These are phyloP conservation scores for Penicillium sclerotiorum DNA, from an alignment of 2,329 filamentous ascomycete species.

Conservation along the genomic window DNA sequence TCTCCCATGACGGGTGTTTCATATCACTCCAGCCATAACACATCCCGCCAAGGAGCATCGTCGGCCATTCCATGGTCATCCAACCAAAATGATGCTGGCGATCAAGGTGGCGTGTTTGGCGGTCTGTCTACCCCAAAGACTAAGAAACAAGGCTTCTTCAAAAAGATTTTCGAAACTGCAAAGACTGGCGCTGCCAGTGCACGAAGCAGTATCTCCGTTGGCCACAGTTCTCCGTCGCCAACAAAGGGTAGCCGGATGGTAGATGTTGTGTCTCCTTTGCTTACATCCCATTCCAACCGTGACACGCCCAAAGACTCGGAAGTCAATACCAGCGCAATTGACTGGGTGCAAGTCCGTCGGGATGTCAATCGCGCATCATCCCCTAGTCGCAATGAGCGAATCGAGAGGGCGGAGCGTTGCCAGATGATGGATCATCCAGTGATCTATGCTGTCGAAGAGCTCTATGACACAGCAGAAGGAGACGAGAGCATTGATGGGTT, in stretches of 20 bases:
- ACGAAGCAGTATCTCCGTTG: constrained; percentile 77
- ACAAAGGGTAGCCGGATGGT: constrained; percentile 50
- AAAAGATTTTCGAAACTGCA: constrained; percentile 89
- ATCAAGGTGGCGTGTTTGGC: constrained; percentile 71
- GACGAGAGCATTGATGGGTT: constrained; percentile 86
- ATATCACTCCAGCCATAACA: constrained; percentile 84
- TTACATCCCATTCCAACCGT: constrained; percentile 35
- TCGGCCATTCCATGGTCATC: constrained; percentile 65
- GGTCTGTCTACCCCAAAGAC: constrained; percentile 74
- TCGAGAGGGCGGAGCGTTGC: constrained; percentile 83
- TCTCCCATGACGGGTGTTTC: constrained; percentile 73
- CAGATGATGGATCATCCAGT: constrained; percentile 93
- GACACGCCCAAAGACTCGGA: constrained; percentile 72
- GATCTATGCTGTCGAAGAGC: constrained; percentile 84
- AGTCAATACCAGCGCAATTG: constrained; percentile 59
- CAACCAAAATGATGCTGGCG: constrained; percentile 54
- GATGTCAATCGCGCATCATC: constrained; percentile 97
- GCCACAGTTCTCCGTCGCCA: constrained; percentile 53
- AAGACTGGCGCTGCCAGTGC: constrained; percentile 92
- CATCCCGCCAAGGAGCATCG: constrained; percentile 58
- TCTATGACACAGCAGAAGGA: constrained; percentile 82
- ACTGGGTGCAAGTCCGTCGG: constrained; percentile 97
- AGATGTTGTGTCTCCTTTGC: constrained; percentile 49
- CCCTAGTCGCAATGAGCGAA: constrained; percentile 81
- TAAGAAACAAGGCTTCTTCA: constrained; percentile 88